phyloP scores from a whole-genome alignment of 441 rosid species.

The Populus hybrid region DNA sequence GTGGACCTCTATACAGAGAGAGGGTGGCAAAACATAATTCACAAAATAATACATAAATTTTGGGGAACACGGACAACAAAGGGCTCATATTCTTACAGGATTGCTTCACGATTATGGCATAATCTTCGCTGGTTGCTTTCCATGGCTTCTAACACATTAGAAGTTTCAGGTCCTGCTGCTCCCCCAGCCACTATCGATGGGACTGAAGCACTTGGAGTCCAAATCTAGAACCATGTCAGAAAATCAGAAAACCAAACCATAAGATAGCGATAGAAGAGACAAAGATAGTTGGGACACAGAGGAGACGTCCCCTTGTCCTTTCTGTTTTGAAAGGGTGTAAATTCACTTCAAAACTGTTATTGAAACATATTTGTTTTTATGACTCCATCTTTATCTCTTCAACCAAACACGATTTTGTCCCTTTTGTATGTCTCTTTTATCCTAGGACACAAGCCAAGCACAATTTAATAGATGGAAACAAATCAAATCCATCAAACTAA shows the following conservation, averaged over 20 bases:
- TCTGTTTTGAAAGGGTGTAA: neutral
- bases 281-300: neutral
- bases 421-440: too few species aligned
- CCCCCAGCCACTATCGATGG: constrained; percentile 77
- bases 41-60: neutral
- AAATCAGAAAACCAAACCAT: constrained; percentile 16
- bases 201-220: constrained; percentile 79
- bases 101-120: constrained; percentile 60
- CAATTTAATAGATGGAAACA: constrained; percentile 1
- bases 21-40: neutral
- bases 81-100: constrained; percentile 55
- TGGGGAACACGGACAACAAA: neutral
- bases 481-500: constrained; percentile 28
- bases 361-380: neutral
- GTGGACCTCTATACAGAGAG: neutral
- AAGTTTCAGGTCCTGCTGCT: constrained; percentile 75
- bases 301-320: neutral
- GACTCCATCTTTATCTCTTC: neutral
- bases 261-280: neutral
- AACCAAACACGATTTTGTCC: neutral
- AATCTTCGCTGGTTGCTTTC: constrained; percentile 75
- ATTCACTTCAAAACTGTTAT: neutral
- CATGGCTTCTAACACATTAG: constrained; percentile 69
- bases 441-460: neutral
- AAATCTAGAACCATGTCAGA: constrained; percentile 44